Evolutionary conservation across 164 flowering plant species (phyloP), one percentile per base, ranked within the genome.

Genomic region (Vitis labrusca): DNA sequence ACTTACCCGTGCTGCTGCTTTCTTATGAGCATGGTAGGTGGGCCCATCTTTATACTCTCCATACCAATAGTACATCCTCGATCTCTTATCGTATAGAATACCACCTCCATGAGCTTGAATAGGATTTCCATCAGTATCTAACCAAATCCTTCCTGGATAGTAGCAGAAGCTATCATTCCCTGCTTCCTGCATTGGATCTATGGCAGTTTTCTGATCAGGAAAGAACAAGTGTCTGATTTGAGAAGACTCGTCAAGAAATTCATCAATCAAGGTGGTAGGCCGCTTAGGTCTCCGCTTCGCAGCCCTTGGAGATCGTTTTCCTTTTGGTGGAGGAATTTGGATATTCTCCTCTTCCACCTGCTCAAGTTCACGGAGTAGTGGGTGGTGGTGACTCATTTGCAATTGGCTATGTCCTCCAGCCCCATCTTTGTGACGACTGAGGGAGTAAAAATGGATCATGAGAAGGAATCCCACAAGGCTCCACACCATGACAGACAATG

Each of bases 61-160:
- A 78, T 93, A 96, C 99, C 99, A 96, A 74, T 89, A 96, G 79
- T 89, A 96, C 11, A 81, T 91, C 62, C 72, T 76, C 2, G 82
- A 79, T 61, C 73, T 85, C 70, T 83, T 77, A 73, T 83, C 97
- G 77, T 87, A 85, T 47, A 96, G 57, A 71, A 96, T 82, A 32
- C 99, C 99, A 44, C 99, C 99, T 64, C 99, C 99, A 79, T 96
- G 99, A 59, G 98, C 98, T 78, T 96, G 99, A 79, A 93, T 96
- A 44, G 92, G 93, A 74, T 87, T 85, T 63, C 98, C 97, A 50
- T 91, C 96, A 15, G 97, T 93, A 69, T 96, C 99, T 77, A 96
- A 78, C 99, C 99, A 96, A 50, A 89, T 85, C 77, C 86, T 89
- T 56, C 94, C 97, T 0, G 98, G 98, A 67, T 82, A 75, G 69